A percentile compares a stretch with the other conserved stretches of the same genome.
phyloP scores from a whole-genome alignment of 768 basidiomycete species.

The Filobasidium wieringae region DNA sequence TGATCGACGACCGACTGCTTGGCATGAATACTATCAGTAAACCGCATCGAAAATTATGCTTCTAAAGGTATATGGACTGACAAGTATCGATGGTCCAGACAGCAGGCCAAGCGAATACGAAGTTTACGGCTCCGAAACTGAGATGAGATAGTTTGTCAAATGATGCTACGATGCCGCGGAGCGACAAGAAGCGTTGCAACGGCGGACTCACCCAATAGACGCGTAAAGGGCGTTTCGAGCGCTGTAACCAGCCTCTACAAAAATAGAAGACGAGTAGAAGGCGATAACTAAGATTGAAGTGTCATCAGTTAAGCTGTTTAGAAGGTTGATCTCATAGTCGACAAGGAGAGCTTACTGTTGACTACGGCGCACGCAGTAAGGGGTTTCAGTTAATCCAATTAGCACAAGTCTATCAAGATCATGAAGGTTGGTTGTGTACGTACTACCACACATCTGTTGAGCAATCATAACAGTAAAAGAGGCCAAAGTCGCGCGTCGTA shows the following conservation, averaged over 20 bases:
- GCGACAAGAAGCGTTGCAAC: no score
- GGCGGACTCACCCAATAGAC: slow-evolving; percentile 23
- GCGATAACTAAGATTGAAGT: no score
- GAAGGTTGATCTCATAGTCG: no score
- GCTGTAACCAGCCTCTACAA: slow-evolving; percentile 37
- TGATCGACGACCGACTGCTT: no score
- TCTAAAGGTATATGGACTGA: no score
- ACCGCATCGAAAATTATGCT: no score
- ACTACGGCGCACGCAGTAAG: slow-evolving; percentile 22
- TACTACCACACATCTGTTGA: background rate
- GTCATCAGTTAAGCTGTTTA: no score
- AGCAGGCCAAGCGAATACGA: slow-evolving; percentile 20
- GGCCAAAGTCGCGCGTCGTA: slow-evolving; percentile 40
- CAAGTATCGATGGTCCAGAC: no score
- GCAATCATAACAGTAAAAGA: slow-evolving; percentile 39
- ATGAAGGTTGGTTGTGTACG: slow-evolving; percentile 14
- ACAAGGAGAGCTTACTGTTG: no score
- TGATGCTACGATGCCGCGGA: no score
- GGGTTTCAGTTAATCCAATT: slow-evolving; percentile 26
- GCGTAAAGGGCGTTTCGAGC: slow-evolving; percentile 28
- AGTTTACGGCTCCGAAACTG: slow-evolving; percentile 37
- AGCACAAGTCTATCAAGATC: slow-evolving; percentile 28
- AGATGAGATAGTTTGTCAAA: no score
- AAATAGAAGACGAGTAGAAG: slow-evolving; percentile 42
- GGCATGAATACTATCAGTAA: slow-evolving; percentile 27